Base-by-base conservation (phyloP, 2,329 filamentous ascomycete species). In the Periconia sp. region DNA sequence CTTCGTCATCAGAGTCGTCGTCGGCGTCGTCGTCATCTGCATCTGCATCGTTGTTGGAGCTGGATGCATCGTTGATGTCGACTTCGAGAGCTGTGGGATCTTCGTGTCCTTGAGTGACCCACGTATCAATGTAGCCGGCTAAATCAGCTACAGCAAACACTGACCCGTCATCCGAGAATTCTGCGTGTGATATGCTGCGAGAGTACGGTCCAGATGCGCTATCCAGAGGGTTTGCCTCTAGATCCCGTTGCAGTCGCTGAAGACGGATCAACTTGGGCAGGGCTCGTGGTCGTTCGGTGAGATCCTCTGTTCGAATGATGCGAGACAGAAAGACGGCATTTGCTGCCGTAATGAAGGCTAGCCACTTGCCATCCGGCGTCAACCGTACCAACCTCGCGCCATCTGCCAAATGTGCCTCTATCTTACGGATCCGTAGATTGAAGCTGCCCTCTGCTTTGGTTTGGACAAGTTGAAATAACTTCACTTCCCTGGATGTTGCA, bases 61-160 rank as follows among this genome's bases (percentile, higher is more conserved):
- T 60, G 5, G 61, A 55, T 18, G 71, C 64, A 42, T 74, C 75
- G 33, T 63, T 63, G 44, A 70, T 62, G 23, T 78, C 70, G 31
- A 76, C 69, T 57, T 73, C 68, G 37, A 74, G 69, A 19, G 79
- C 75, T 14, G 74, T 76, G 2, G 68, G 58, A 59, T 84, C 81
- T 62, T 82, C 78, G 55, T 82, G 72, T 37, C 82, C 82, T 66
- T 85, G 81, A 50, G 96, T 75, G 1, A 91, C 77, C 90, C 92
- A 99, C 17, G 88, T 91, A 68, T 97, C 92, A 31, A 97, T 80
- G 72, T 87, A 91, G 42, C 94, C 94, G 42, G 89, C 87, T 49
- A 97, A 75, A 71, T 97, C 93, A 45, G 88, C 87, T 30, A 87
- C 84, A 9, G 89, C 92, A 45, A 97, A 77, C 57, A 96, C 84